Percentiles rank a stretch among this genome's conserved stretches.
These are phyloP conservation scores for Geranomyces michiganensis DNA, from an alignment of 192 early-diverging fungal genomes.

Conservation along the genomic window DNA sequence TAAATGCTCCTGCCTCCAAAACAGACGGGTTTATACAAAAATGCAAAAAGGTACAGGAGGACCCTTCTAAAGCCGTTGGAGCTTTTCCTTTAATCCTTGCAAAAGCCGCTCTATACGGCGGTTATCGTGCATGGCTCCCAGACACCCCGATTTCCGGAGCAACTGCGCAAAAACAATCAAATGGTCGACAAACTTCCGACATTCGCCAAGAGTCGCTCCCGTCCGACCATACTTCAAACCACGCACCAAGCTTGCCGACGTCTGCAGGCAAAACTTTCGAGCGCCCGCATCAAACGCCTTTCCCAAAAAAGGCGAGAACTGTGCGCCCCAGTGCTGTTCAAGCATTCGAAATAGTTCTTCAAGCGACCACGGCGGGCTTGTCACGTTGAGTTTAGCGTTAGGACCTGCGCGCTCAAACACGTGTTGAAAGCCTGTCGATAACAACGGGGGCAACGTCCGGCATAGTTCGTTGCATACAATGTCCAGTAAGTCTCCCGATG, in stretches of 20 bases:
- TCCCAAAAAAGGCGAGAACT: background rate
- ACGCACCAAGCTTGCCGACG: background rate
- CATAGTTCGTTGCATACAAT: background rate
- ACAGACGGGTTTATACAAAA: no score
- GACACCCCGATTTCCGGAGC: background rate
- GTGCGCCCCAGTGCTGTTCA: slow-evolving; percentile 1
- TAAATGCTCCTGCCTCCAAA: no score
- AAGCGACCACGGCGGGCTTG: slow-evolving; percentile 13
- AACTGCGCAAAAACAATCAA: background rate
- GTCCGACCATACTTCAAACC: slow-evolving; percentile 10
- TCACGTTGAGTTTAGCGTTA: no score
- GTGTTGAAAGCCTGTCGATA: background rate
- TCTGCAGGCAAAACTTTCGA: background rate
- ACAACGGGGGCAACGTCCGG: background rate
- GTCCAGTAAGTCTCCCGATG: background rate
- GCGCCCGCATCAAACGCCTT: background rate
- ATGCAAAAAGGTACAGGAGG: no score
- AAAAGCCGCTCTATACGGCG: no score
- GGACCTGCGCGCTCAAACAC: no score
- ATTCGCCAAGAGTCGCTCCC: slow-evolving; percentile 11
- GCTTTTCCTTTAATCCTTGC: no score
- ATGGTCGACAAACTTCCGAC: background rate
- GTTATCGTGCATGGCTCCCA: no score
- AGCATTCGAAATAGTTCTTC: slow-evolving; percentile 7
- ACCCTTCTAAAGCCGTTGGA: no score